Conservation (phyloP, 768 basidiomycete genomes). For the Aureoboletus auriporus region DNA sequence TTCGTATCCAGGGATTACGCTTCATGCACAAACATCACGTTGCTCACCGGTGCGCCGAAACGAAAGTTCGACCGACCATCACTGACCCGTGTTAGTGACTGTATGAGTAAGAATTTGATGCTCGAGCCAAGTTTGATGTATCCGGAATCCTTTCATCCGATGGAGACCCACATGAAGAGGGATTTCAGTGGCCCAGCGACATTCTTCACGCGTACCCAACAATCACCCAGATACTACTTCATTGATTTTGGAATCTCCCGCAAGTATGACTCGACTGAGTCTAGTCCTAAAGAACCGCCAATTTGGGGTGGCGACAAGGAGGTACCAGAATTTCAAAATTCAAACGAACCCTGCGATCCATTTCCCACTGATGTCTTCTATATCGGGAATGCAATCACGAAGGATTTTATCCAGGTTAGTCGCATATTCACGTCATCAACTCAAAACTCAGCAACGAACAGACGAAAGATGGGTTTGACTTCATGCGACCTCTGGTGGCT, state of each 20-base stretch:
- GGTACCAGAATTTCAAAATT: conserved; percentile 35
- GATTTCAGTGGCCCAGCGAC: conserved; percentile 20
- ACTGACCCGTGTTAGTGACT: conserved; percentile 19
- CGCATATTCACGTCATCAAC: neutral
- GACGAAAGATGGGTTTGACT: conserved; percentile 18
- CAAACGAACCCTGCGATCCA: conserved; percentile 28
- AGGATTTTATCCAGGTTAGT: conserved; percentile 30
- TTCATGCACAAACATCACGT: conserved; percentile 25
- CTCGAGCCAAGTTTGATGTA: conserved; percentile 25
- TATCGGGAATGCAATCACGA: conserved; percentile 36
- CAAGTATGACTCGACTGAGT: conserved; percentile 24
- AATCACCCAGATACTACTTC: conserved; percentile 15
- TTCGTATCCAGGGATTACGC: conserved; percentile 13
- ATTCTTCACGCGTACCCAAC: conserved; percentile 27
- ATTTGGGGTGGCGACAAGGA: conserved; percentile 40
- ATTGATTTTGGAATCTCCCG: conserved; percentile 35
- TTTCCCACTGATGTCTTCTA: conserved; percentile 44
- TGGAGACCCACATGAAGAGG: conserved; percentile 5
- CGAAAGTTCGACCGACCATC: too few species aligned
- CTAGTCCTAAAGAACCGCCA: conserved; percentile 24
- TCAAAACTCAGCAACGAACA: neutral
- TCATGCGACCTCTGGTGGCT: conserved; percentile 30
- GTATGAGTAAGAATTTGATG: conserved; percentile 31
- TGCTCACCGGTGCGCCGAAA: conserved; percentile 9
- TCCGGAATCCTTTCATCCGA: conserved; percentile 26